phyloP scores from a whole-genome alignment of 2,329 filamentous ascomycete species.

The Neonectria sp. region DNA sequence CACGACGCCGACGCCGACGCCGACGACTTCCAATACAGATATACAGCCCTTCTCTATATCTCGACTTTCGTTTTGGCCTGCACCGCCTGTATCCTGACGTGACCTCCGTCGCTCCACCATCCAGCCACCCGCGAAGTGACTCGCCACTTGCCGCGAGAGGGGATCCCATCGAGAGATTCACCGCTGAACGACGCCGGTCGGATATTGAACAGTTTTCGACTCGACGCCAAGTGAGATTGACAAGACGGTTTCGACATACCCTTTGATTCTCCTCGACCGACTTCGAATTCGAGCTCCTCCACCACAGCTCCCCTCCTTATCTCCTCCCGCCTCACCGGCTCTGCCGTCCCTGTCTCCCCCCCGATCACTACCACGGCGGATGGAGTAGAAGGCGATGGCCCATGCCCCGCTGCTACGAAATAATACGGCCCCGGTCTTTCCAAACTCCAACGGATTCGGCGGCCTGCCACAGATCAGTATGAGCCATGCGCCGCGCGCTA shows the following conservation, averaged over 20 bases:
- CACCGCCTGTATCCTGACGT: constrained; percentile 23
- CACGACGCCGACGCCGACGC: constrained; percentile 19
- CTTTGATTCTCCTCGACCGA: constrained; percentile 22
- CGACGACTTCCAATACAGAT: constrained; percentile 28
- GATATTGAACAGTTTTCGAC: constrained; percentile 42
- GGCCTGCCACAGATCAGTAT: constrained; percentile 63
- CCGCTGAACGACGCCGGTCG: constrained; percentile 47
- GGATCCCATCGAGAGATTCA: constrained; percentile 36
- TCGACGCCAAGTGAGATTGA: constrained; percentile 41
- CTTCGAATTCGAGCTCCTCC: constrained; percentile 20
- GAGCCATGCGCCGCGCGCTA: constrained; percentile 69
- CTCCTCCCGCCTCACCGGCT: constrained; percentile 30
- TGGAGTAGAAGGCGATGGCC: constrained; percentile 68
- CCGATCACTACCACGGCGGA: constrained; percentile 50
- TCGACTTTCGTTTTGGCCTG: constrained; percentile 5
- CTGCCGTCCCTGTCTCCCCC: constrained; percentile 20
- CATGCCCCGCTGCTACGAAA: constrained; percentile 73
- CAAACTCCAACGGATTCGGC: constrained; percentile 63
- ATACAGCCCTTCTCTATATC: constrained; percentile 6
- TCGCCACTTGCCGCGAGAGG: constrained; percentile 21
- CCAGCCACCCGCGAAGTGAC: constrained; percentile 39
- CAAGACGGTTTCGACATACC: constrained; percentile 29
- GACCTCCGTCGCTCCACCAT: constrained; percentile 24
- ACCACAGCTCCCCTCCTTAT: constrained; percentile 31
- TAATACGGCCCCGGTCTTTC: constrained; percentile 70